Evolutionary conservation across 176 grass and related monocot species (phyloP), one percentile per base, ranked within the genome.

Genomic region (Alopecurus myosuroides): DNA sequence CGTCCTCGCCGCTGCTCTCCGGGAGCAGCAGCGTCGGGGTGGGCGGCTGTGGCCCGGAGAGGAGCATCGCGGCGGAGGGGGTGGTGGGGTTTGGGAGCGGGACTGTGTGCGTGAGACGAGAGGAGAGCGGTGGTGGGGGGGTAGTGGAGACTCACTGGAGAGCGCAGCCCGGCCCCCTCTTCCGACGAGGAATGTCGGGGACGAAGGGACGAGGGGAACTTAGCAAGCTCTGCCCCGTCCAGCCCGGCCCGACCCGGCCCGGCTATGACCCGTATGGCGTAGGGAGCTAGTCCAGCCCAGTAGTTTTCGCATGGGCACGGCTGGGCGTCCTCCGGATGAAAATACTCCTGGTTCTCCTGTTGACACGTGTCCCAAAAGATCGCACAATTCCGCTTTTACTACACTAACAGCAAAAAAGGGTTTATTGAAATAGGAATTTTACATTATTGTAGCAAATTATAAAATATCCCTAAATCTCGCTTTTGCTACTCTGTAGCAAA

Each of bases 1-100:
- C 88, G 81, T 92, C 92, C 81, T 99, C 97, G 55, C 81, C 86
- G 61, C 94, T 92, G 77, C 94, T 92, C 76, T 95, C 94, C 46
- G 86, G 91, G 72, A 88, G 88, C 13, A 86, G 90, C 57, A 87
- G 86, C 77, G 79, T 61, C 67, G 84, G 90, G 37, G 88, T 85
- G 71, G 82, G 78, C 45, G 83, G 30, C 91, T 88, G 69, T 44
- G 84, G 74, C 31, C 90, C 86, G 4, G 87, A 70, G 85, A 94
- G 89, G 58, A 92, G 90, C 90, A 94, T 88, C 74, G 44, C 80
- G 23, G 80, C 65, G 85, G 77, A n/a, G 61, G 31, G 33, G 57
- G 83, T 1, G 77, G 49, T 61, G 79, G 81, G 70, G 56, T 19
- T 57, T 10, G 53, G 62, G 63, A 68, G 78, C 62, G 73, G 84